phyloP scores from a whole-genome alignment of 179 eudicot species.

The Spinacia oleracea region DNA sequence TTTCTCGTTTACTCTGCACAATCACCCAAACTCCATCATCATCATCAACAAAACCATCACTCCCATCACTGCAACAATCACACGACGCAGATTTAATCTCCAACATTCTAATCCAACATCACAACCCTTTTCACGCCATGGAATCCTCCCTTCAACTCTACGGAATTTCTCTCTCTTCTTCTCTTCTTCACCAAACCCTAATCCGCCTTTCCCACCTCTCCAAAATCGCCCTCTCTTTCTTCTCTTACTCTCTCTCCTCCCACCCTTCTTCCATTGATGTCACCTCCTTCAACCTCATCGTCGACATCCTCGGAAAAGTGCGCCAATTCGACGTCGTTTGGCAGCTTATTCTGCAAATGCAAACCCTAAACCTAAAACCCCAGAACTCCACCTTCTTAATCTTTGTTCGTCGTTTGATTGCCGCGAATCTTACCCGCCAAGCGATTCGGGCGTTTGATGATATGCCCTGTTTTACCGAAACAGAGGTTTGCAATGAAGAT shows the following conservation, averaged over 20 bases:
- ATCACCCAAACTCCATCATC: slow-evolving; percentile 1
- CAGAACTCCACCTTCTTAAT: slow-evolving; percentile 51
- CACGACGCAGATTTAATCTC: slow-evolving; percentile 63
- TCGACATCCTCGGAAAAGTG: slow-evolving; percentile 67
- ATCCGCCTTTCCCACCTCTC: slow-evolving; percentile 68
- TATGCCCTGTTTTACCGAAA: slow-evolving; percentile 54
- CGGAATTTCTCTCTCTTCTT: slow-evolving; percentile 62
- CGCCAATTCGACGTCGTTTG: slow-evolving; percentile 84
- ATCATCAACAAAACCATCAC: slow-evolving; percentile 29
- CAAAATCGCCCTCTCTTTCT: slow-evolving; percentile 77
- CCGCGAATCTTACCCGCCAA: slow-evolving; percentile 72
- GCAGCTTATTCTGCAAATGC: slow-evolving; percentile 75
- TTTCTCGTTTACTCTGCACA: slow-evolving; percentile 7
- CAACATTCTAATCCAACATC: slow-evolving; percentile 65
- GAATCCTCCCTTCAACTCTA: slow-evolving; percentile 90
- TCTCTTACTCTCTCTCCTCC: slow-evolving; percentile 50
- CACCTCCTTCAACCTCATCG: slow-evolving; percentile 48
- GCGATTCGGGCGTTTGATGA: slow-evolving; percentile 81
- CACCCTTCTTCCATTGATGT: slow-evolving; percentile 44
- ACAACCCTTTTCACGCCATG: slow-evolving; percentile 90
- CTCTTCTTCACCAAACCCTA: slow-evolving; percentile 74
- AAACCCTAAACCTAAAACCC: slow-evolving; percentile 43
- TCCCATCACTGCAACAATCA: slow-evolving; percentile 43
- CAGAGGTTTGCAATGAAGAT: slow-evolving; percentile 20
- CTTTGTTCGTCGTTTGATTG: slow-evolving; percentile 58